Conservation (phyloP, 2,329 filamentous ascomycete species). For the Ophiostoma sp. region DNA sequence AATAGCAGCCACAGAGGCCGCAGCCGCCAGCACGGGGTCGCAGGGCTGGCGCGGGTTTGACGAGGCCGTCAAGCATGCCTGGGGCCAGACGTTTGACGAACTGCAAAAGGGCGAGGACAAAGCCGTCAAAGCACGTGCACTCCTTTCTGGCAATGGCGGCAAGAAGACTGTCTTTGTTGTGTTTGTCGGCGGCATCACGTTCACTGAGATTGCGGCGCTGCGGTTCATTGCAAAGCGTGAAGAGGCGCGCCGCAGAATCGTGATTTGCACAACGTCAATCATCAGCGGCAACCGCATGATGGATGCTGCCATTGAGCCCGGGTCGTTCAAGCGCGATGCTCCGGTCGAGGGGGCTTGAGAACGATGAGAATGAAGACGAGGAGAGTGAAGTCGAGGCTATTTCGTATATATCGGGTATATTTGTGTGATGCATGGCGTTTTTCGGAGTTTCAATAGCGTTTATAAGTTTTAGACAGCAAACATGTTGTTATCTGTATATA, state of each 20-base stretch:
- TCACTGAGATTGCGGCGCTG: slow-evolving; percentile 90
- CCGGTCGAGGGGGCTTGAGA: not conserved
- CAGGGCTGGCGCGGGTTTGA: slow-evolving; percentile 93
- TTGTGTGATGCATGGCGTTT: not conserved
- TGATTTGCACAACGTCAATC: slow-evolving; percentile 89
- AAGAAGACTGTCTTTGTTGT: slow-evolving; percentile 93
- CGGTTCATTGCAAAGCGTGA: slow-evolving; percentile 66
- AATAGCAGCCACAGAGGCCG: slow-evolving; percentile 31
- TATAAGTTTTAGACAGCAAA: not conserved
- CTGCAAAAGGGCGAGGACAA: slow-evolving; percentile 90
- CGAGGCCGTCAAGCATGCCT: slow-evolving; percentile 79
- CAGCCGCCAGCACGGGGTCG: slow-evolving; percentile 46
- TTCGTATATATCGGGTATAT: not conserved
- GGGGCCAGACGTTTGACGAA: slow-evolving; percentile 86
- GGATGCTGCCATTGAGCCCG: slow-evolving; percentile 73
- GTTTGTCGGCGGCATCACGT: slow-evolving; percentile 93
- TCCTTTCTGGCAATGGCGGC: slow-evolving; percentile 68
- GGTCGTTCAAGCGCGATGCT: slow-evolving; percentile 51
- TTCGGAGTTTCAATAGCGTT: slow-evolving; percentile 3
- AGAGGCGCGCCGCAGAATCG: slow-evolving; percentile 54
- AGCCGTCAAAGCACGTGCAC: slow-evolving; percentile 76
- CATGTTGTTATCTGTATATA: not conserved
- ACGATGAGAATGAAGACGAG: not conserved
- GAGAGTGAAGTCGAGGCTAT: not conserved
- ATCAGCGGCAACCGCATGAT: slow-evolving; percentile 87